These are phyloP conservation scores for Debaryomycetaceae sp. DNA, from an alignment of 1,139 yeast species.

Conservation along the genomic window DNA sequence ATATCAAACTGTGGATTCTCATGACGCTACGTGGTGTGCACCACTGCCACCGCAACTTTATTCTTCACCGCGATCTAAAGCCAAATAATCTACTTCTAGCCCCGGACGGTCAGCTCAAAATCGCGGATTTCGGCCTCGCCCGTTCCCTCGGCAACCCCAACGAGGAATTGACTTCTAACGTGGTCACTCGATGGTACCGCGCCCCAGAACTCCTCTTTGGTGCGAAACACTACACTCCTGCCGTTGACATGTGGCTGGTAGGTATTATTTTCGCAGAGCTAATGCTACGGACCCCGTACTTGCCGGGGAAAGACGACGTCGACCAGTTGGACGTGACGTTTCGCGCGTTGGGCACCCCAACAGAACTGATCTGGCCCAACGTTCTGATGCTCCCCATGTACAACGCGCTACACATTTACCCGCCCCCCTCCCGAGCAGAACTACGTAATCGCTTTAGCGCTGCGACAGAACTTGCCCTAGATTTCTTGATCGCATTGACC, in stretches of 20 bases:
- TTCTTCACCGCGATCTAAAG: constrained; percentile 81
- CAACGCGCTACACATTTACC: constrained; percentile 60
- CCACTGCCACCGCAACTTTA: constrained; percentile 86
- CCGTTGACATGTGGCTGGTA: constrained; percentile 88
- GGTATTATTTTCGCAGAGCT: constrained; percentile 95
- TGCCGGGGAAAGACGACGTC: constrained; percentile 84
- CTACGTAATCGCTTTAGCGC: constrained; percentile 79
- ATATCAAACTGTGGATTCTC: constrained; percentile 85
- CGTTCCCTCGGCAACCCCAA: constrained; percentile 70
- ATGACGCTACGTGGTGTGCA: constrained; percentile 93
- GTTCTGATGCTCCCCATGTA: constrained; percentile 72
- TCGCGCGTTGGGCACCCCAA: constrained; percentile 92
- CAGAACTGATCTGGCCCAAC: constrained; percentile 87
- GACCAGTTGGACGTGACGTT: constrained; percentile 89
- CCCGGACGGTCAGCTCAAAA: constrained; percentile 76
- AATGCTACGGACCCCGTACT: constrained; percentile 87
- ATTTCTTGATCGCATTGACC: constrained; percentile 63
- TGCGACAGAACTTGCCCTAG: constrained; percentile 80
- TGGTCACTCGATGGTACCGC: constrained; percentile 94
- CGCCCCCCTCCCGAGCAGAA: constrained; percentile 77
- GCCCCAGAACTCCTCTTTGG: constrained; percentile 91
- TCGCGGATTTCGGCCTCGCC: constrained; percentile 97
- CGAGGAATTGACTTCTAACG: constrained; percentile 80
- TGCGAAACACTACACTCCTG: constrained; percentile 78
- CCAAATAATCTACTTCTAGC: constrained; percentile 77